These are phyloP conservation scores for Nothophaeocryptopus gaeumannii DNA, from an alignment of 2,329 filamentous ascomycete species.

Conservation along the genomic window DNA sequence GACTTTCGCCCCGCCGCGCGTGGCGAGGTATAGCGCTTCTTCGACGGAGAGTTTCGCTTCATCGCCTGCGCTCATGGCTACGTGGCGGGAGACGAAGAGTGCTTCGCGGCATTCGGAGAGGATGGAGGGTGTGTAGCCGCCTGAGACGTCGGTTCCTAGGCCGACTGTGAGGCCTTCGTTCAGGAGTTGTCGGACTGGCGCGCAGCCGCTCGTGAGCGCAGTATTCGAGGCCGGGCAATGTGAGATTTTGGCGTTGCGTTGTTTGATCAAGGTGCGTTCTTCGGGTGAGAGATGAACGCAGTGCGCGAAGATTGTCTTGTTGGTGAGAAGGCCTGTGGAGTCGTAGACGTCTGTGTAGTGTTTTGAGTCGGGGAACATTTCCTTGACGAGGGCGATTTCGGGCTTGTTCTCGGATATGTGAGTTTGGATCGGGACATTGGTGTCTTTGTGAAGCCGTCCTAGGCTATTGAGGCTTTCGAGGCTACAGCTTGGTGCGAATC, in stretches of 20 bases:
- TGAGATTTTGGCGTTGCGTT: slow-evolving; percentile 63
- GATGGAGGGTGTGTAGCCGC: slow-evolving; percentile 78
- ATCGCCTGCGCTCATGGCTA: slow-evolving; percentile 53
- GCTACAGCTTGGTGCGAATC: slow-evolving; percentile 59
- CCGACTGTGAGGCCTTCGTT: slow-evolving; percentile 75
- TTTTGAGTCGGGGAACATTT: slow-evolving; percentile 62
- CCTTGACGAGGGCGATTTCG: slow-evolving; percentile 69
- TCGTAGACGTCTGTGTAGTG: slow-evolving; percentile 82
- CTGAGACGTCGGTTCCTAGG: slow-evolving; percentile 85
- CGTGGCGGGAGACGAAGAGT: slow-evolving; percentile 70
- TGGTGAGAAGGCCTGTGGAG: slow-evolving; percentile 62
- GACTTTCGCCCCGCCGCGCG: slow-evolving; percentile 79
- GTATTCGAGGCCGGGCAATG: slow-evolving; percentile 90
- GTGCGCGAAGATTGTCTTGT: slow-evolving; percentile 79
- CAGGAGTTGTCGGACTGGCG: slow-evolving; percentile 71
- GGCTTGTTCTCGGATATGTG: slow-evolving; percentile 80
- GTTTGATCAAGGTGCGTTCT: slow-evolving; percentile 65
- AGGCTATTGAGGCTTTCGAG: slow-evolving; percentile 58
- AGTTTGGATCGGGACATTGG: slow-evolving; percentile 72
- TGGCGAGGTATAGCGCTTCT: slow-evolving; percentile 83
- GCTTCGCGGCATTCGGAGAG: slow-evolving; percentile 82
- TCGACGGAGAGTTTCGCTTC: slow-evolving; percentile 68
- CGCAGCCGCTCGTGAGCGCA: slow-evolving; percentile 74
- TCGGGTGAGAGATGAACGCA: slow-evolving; percentile 69
- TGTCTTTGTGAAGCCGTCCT: slow-evolving; percentile 61